phyloP scores from a whole-genome alignment of 805 yeast genomes.

The Brettanomyces nanus region DNA sequence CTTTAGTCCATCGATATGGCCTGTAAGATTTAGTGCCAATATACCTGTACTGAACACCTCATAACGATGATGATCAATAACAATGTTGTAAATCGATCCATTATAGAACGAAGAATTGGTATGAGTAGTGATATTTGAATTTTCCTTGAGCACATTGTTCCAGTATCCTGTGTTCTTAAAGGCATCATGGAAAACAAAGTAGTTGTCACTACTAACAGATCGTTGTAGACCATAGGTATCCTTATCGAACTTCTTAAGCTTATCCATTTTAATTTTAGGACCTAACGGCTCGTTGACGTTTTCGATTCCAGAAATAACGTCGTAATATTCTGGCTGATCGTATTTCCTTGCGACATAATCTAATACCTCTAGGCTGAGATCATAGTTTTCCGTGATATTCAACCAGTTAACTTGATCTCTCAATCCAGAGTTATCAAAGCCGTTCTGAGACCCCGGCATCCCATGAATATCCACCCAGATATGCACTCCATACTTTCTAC shows the following conservation, averaged over 20 bases:
- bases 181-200: slow-evolving; percentile 60
- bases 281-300: slow-evolving; percentile 88
- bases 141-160: slow-evolving; percentile 34
- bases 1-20: slow-evolving; percentile 52
- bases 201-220: slow-evolving; percentile 27
- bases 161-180: slow-evolving; percentile 49
- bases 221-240: slow-evolving; percentile 39
- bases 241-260: slow-evolving; percentile 31
- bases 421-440: slow-evolving; percentile 88
- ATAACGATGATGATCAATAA: slow-evolving; percentile 85
- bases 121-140: slow-evolving; percentile 7
- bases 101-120: slow-evolving; percentile 7
- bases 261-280: slow-evolving; percentile 36
- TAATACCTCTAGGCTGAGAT: slow-evolving; percentile 49
- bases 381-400: slow-evolving; percentile 32
- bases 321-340: slow-evolving; percentile 50
- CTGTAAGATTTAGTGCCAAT: slow-evolving; percentile 46
- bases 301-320: slow-evolving; percentile 77
- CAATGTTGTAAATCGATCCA: slow-evolving; percentile 49
- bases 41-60: slow-evolving; percentile 73
- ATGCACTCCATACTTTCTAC: slow-evolving; percentile 48
- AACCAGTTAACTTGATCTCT: slow-evolving; percentile 58
- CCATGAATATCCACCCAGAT: slow-evolving; percentile 95
- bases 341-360: slow-evolving; percentile 51
- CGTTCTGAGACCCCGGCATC: slow-evolving; percentile 95